Evolutionary conservation across 805 yeast genomes (phyloP).

Genomic region (Wilhelminamyces savonicus): DNA sequence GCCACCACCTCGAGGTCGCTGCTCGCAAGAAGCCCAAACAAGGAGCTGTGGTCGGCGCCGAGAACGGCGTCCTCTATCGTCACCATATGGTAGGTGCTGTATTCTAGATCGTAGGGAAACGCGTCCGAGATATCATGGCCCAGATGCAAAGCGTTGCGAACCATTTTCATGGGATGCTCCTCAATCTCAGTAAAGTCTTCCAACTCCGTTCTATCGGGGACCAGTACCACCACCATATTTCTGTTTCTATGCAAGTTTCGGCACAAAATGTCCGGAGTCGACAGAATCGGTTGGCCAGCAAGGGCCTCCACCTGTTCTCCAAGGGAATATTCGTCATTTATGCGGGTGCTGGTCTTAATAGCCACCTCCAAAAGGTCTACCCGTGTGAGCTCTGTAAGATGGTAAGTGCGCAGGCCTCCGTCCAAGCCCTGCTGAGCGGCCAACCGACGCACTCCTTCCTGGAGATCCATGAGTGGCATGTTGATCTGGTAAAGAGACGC

Average conservation of each 20-base stretch:
- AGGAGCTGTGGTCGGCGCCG: conserved; percentile 13
- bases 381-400: conserved; percentile 22
- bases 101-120: conserved; percentile 26
- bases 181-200: background rate
- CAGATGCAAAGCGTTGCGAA: background rate
- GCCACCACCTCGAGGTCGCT: conserved; percentile 19
- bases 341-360: too few relatives aligned
- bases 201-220: background rate
- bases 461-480: conserved; percentile 12
- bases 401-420: conserved; percentile 17
- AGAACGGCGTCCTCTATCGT: conserved; percentile 25
- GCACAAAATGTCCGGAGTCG: background rate
- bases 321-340: too few relatives aligned
- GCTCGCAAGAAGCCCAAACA: conserved; percentile 14
- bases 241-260: background rate
- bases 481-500: conserved; percentile 16
- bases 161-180: conserved; percentile 1
- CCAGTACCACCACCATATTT: background rate
- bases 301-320: conserved; percentile 10
- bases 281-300: background rate
- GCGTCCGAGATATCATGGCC: conserved; percentile 4
- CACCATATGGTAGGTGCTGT: conserved; percentile 18
- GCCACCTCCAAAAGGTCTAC: conserved; percentile 26
- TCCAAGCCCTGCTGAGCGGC: conserved; percentile 3
- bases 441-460: conserved; percentile 5